A percentile compares a stretch with the other conserved stretches of the same genome.
phyloP scores from a whole-genome alignment of 495 filamentous ascomycete species.

The Trichoderma erinaceum region DNA sequence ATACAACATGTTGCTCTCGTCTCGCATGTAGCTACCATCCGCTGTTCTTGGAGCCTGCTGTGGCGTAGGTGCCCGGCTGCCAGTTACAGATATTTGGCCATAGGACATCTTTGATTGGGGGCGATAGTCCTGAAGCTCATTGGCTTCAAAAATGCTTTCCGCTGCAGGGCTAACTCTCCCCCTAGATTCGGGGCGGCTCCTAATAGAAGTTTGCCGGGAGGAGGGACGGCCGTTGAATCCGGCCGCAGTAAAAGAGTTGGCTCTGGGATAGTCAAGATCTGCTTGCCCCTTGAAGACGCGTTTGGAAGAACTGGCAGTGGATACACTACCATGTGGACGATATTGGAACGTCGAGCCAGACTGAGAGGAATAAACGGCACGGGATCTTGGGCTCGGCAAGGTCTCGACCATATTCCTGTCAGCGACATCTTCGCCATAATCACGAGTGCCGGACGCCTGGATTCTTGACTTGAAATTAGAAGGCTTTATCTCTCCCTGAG shows the following conservation, averaged over 20 bases:
- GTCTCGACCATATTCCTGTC: conserved; percentile 41
- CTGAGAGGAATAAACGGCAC: background rate
- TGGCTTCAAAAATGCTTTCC: background rate
- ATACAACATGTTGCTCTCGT: background rate
- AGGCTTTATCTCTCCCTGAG: conserved; percentile 43
- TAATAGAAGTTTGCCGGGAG: background rate
- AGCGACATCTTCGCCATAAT: conserved; percentile 52
- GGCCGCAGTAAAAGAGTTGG: background rate
- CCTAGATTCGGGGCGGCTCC: background rate
- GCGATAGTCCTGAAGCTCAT: background rate
- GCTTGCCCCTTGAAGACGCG: background rate
- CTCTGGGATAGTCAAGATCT: background rate
- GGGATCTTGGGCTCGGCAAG: background rate
- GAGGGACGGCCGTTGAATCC: background rate
- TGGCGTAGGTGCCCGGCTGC: background rate
- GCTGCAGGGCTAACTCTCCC: background rate
- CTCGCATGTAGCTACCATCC: background rate
- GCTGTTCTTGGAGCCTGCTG: background rate
- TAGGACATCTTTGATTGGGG: background rate
- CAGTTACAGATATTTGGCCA: background rate
- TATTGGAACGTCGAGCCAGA: background rate
- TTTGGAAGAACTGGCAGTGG: background rate
- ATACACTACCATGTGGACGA: background rate
- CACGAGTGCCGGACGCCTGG: conserved; percentile 39
- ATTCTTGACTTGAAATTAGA: conserved; percentile 39